Base-by-base conservation (phyloP, 2,329 filamentous ascomycete species). In the Pestalotiopsis fici region DNA sequence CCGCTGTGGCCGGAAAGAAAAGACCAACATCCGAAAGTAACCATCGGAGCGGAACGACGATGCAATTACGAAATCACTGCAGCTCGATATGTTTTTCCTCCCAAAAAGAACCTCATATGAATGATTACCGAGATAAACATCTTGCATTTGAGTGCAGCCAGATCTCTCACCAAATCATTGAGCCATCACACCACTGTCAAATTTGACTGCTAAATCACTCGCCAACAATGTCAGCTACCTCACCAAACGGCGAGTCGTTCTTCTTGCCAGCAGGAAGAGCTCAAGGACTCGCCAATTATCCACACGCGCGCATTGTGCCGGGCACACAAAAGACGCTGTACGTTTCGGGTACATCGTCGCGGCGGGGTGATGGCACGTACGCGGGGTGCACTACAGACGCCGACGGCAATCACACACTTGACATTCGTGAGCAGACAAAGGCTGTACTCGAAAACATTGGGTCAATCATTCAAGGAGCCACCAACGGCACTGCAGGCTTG, bases 211-310 rank as follows among this genome's bases (percentile, higher is more conserved):
- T 18, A 12, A 1, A 57, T 18, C 3, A 50, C n/a, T n/a, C 2
- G 54, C 21, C 50, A 18, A 18, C 25, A 18, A 65, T 57, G 54
- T 18, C 31, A 6, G 55, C 67, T 9, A 55, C 72, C 64, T 64
- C 67, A 9, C 61, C 72, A 65, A 78, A 77, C 74, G 74, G 75
- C 50, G 71, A 70, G 25, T 67, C 72, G 60, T 78, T 71, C 68
- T 73, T 78, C 63, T 74, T 77, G 55, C 75, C 75, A 18, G 68
- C 74, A 59, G 69, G 70, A 18, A 71, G 70, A 3, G 75, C 76
- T 9, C 76, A 78, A 43, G 76, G 76, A 28, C 73, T 79, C 12
- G 77, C 77, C 69, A 79, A 78, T 71, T 79, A 79, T 69, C 76
- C 76, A 0, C 77, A 79, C 67, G 77, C 77, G 15, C 75, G 77